Base-by-base conservation (phyloP, 1,284 basidiomycete species). In the Meripilus lineatus region DNA sequence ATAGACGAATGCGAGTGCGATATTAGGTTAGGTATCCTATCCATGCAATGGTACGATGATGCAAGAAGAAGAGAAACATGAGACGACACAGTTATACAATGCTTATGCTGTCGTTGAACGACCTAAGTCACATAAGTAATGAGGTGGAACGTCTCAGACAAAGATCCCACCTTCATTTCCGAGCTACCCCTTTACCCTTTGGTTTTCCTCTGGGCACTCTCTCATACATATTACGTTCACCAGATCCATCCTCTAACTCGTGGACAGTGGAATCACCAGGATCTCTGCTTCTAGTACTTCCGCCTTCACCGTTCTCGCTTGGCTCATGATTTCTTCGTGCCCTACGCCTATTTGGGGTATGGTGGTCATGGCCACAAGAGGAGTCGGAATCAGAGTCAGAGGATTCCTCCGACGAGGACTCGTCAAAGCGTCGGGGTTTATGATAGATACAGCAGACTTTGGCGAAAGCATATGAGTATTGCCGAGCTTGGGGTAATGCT, bases 381-480 rank as follows among this genome's bases (percentile, higher is more conserved):
- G 71, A 52, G 38, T 67, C 67, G 5, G 65, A 61, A 33, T 67
- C 70, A 6, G 65, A 64, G 39, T 74, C 74, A 1, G 74, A 73
- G 0, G 74, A 78, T 3, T 72, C 74, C 40, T 80, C 76, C 47
- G 75, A 80, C 0, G 86, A 88, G 17, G 87, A 89, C 62, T 91
- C 88, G 64, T 89, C 88, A 50, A 88, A 90, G 40, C 57, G 64
- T 47, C 75, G 75, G 0, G 86, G 84, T 58, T 85, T 89, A 60
- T 90, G 87, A 61, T 90, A 93, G 55, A 93, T 91, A 61, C 90
- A 93, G 58, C 90, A 93, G 45, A 93, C 90, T 93, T 48, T 20
- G 36, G 10, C 17, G 24, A 17, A 35, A 7, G 8, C 5, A 11
- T 40, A 35, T n/a, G 15, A 40, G 24, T n/a, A 21, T 7, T 20